Base-by-base conservation (phyloP, 2,329 filamentous ascomycete species). In the Hirsutella minnesotensis region DNA sequence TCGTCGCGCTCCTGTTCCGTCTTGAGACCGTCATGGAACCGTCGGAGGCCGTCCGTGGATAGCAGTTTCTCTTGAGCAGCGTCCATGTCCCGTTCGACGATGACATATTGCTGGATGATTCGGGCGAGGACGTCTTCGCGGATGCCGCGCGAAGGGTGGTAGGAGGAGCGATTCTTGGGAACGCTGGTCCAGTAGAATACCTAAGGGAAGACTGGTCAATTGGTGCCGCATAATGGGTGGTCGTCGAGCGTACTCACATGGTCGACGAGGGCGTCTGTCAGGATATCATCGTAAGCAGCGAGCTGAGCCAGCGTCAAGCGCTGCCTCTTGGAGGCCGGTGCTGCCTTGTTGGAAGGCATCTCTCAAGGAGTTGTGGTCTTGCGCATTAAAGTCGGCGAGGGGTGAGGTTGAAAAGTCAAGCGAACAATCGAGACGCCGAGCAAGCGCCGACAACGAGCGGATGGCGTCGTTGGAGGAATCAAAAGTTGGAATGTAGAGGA, bases 111-210 rank as follows among this genome's bases (percentile, higher is more conserved):
- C 52, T 79, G 77, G 8, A 82, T 67, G 43, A 81, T 76, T 49
- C 75, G 70, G 38, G 72, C 61, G 31, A 83, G 74, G 37, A 78
- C 76, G 43, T 75, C 71, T 53, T 80, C 74, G 42, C 76, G 78
- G 40, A 96, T 71, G 34, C 86, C 86, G 48, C 92, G 81, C 7
- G 84, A 87, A 1, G 87, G 75, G 54, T 86, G 84, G 62, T 94
- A 96, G 43, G 86, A 86, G 44, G 79, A 80, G 47, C 85, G 81
- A 56, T 96, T 95, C 65, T 98, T 98, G 50, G 90, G 89, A 46
- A 95, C 95, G 4, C 78, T 85, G 5, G 90, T 90, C 90, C 92
- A 96, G 69, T 92, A 98, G 64, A 86, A 95, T 9, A 87, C 83
- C 90, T 95, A 52, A 46, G 39, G 8, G 46, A 8, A 13, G 10